These are phyloP conservation scores for Dalbergia oliveri DNA, from an alignment of 306 rosid genomes.

Conservation along the genomic window DNA sequence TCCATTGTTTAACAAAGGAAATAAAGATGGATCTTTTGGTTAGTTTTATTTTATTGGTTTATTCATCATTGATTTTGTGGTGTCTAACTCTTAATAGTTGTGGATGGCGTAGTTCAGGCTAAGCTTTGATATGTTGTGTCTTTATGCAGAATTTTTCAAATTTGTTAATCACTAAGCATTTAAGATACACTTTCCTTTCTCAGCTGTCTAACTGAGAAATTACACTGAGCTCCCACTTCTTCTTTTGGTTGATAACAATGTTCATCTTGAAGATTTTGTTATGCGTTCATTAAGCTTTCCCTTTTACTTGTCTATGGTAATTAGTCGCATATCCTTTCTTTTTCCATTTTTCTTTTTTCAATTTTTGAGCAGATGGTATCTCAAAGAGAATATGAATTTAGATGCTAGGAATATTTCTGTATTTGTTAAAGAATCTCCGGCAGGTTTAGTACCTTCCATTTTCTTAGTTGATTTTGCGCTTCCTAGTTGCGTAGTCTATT, in stretches of 20 bases:
- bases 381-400: background rate
- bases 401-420: background rate
- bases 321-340: slow-evolving; percentile 20
- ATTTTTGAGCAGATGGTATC: slow-evolving; percentile 13
- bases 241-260: slow-evolving; percentile 31
- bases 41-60: background rate
- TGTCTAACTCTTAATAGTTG: background rate
- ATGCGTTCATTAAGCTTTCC: slow-evolving; percentile 24
- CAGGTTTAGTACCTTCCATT: background rate
- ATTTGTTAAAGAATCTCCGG: slow-evolving; percentile 14
- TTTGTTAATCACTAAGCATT: slow-evolving; percentile 4
- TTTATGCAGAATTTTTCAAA: background rate
- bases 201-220: background rate
- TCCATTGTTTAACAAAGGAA: slow-evolving; percentile 30
- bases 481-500: background rate
- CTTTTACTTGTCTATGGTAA: background rate
- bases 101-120: background rate
- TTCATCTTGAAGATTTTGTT: slow-evolving; percentile 17
- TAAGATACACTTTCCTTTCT: background rate
- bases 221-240: background rate
- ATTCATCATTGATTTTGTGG: background rate
- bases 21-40: slow-evolving; percentile 9
- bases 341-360: background rate
- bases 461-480: background rate
- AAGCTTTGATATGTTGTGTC: background rate